These are phyloP conservation scores for Fonsecaea multimorphosa DNA, from an alignment of 2,329 filamentous ascomycete species.

Conservation along the genomic window DNA sequence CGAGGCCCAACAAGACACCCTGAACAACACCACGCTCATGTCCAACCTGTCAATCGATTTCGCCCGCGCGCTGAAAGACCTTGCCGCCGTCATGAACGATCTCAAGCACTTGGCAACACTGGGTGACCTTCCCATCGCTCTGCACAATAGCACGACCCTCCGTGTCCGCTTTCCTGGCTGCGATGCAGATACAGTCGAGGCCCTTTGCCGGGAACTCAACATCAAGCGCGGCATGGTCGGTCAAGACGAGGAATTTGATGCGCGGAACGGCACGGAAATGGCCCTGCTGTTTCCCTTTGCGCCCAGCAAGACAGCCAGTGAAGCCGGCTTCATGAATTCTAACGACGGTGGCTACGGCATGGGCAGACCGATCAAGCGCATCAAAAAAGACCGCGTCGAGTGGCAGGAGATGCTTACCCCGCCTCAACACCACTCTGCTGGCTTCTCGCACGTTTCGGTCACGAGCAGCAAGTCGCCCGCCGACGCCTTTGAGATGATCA, in stretches of 20 bases:
- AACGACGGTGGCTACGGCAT: constrained; percentile 38
- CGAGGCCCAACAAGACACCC: constrained; percentile 60
- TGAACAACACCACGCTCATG: constrained; percentile 83
- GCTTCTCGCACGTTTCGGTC: constrained; percentile 39
- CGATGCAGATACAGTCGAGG: constrained; percentile 79
- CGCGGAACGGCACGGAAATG: constrained; percentile 69
- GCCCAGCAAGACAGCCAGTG: constrained; percentile 61
- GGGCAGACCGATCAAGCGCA: constrained; percentile 39
- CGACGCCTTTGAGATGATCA: constrained; percentile 29
- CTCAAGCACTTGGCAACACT: constrained; percentile 76
- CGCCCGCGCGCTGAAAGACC: constrained; percentile 80
- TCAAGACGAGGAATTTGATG: constrained; percentile 79
- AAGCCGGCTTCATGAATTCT: constrained; percentile 50
- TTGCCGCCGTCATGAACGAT: constrained; percentile 79
- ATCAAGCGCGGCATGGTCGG: constrained; percentile 77
- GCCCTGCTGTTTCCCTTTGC: constrained; percentile 88
- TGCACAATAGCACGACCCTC: constrained; percentile 70
- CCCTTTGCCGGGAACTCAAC: constrained; percentile 84
- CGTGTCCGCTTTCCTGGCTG: constrained; percentile 91
- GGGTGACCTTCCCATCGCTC: constrained; percentile 81
- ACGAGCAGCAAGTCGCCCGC: constrained; percentile 39
- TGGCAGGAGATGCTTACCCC: constrained; percentile 65
- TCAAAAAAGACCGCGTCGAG: constrained; percentile 54
- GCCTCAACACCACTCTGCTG: constrained; percentile 34
- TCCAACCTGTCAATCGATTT: constrained; percentile 88